Conservation (phyloP, 2,329 filamentous ascomycete genomes). For the Penicillium sp. region DNA sequence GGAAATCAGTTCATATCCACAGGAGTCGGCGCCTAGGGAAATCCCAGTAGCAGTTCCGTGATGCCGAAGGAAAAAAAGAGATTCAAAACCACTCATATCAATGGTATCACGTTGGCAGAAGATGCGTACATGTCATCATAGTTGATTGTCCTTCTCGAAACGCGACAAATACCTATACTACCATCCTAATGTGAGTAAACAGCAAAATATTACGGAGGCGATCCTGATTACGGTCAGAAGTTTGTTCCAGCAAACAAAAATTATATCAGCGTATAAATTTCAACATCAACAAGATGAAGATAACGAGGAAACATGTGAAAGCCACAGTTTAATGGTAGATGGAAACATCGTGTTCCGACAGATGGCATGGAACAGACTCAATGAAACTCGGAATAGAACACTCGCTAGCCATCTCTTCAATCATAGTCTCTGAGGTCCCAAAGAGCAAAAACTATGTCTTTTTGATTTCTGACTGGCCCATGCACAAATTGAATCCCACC, state of each 20-base stretch:
- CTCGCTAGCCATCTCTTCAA: not conserved
- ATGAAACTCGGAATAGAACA: not conserved
- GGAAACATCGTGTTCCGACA: constrained; percentile 1
- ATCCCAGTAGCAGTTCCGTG: too few species aligned
- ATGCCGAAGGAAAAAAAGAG: too few species aligned
- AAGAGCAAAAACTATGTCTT: not conserved
- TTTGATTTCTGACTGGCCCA: not conserved
- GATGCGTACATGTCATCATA: constrained; percentile 1
- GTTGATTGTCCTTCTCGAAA: not conserved
- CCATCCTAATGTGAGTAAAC: constrained; percentile 2
- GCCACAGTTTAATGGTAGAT: not conserved
- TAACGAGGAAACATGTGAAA: not conserved
- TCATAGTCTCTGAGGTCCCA: not conserved
- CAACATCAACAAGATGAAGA: not conserved
- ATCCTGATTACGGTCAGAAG: constrained; percentile 2
- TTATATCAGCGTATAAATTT: constrained; percentile 6
- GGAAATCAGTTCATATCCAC: not conserved
- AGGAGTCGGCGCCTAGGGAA: not conserved
- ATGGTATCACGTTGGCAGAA: not conserved
- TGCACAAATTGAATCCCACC: not conserved
- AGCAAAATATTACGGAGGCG: not conserved
- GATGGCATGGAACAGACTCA: not conserved
- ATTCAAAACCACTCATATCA: not conserved
- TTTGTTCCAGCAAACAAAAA: not conserved
- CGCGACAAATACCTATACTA: not conserved